Evolutionary conservation across 306 rosid species (phyloP).

Genomic region (Vachellia collinsii): DNA sequence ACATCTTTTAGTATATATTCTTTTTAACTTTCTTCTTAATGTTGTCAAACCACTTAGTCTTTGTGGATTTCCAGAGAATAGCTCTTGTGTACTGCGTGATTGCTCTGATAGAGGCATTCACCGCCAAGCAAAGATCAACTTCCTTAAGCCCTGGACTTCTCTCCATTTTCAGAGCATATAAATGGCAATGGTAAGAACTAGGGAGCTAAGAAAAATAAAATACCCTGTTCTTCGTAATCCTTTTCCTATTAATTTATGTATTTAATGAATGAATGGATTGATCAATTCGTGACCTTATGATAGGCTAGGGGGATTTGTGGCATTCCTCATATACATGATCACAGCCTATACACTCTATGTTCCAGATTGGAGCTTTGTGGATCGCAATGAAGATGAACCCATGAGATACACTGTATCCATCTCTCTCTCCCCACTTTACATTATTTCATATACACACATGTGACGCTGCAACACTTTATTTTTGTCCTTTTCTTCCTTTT

Average conservation of each 20-base stretch:
- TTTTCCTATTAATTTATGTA: not conserved
- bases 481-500: not conserved
- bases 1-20: not conserved
- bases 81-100: conserved; percentile 69
- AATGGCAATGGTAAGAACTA: conserved; percentile 66
- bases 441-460: not conserved
- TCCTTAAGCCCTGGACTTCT: conserved; percentile 43
- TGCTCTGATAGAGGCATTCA: conserved; percentile 63
- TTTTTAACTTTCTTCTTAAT: not conserved
- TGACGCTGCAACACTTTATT: not conserved
- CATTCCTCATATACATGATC: conserved; percentile 60
- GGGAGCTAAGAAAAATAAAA: not conserved
- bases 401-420: conserved; percentile 51
- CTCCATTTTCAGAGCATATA: conserved; percentile 64
- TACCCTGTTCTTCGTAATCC: not conserved
- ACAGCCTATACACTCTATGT: conserved; percentile 65
- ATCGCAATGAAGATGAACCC: not conserved
- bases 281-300: not conserved
- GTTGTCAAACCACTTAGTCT: not conserved
- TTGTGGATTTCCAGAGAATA: conserved; percentile 58
- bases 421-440: not conserved
- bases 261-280: not conserved
- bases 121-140: conserved; percentile 55
- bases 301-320: conserved; percentile 70
- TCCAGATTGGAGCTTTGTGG: conserved; percentile 71